Evolutionary conservation across 2,329 filamentous ascomycete genomes (phyloP).

Genomic region (Ceratocystis albifundus): DNA sequence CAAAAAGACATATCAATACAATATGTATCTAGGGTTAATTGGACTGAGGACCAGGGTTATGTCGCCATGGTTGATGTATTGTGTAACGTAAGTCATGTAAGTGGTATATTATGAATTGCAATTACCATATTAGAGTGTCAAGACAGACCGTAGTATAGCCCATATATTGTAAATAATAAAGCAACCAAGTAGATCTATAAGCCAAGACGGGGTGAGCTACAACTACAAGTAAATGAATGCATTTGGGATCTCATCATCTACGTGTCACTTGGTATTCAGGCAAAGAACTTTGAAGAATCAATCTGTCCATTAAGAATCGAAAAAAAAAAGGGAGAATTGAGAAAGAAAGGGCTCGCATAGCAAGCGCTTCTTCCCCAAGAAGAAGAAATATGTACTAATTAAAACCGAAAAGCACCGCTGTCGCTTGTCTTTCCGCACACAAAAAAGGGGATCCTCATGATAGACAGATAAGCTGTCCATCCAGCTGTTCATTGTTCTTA

Average conservation of each 20-base stretch:
- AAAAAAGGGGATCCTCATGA: not conserved
- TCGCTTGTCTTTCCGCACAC: not conserved
- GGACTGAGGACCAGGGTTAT: not conserved
- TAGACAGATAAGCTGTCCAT: not conserved
- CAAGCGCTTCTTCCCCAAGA: not conserved
- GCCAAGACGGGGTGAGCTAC: too few relatives aligned
- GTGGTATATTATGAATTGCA: not conserved
- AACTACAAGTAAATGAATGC: accelerated
- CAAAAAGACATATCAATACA: too few relatives aligned
- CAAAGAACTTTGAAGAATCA: not conserved
- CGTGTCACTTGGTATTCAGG: too few relatives aligned
- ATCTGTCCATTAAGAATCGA: conserved; percentile 4
- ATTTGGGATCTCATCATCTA: too few relatives aligned
- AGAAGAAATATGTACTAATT: conserved; percentile 6
- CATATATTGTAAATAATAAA: not conserved
- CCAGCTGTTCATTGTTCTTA: not conserved
- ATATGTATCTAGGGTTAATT: too few relatives aligned
- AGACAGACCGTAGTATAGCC: not conserved
- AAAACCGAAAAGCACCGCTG: not conserved
- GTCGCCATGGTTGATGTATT: not conserved
- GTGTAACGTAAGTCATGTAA: not conserved
- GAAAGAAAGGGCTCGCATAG: not conserved
- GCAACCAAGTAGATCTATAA: too few relatives aligned
- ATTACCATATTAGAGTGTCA: not conserved
- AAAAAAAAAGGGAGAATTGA: not conserved